A percentile compares a stretch with the other conserved stretches of the same genome.
These are phyloP conservation scores for Lepraria neglecta DNA, from an alignment of 495 filamentous ascomycete species.

Conservation along the genomic window DNA sequence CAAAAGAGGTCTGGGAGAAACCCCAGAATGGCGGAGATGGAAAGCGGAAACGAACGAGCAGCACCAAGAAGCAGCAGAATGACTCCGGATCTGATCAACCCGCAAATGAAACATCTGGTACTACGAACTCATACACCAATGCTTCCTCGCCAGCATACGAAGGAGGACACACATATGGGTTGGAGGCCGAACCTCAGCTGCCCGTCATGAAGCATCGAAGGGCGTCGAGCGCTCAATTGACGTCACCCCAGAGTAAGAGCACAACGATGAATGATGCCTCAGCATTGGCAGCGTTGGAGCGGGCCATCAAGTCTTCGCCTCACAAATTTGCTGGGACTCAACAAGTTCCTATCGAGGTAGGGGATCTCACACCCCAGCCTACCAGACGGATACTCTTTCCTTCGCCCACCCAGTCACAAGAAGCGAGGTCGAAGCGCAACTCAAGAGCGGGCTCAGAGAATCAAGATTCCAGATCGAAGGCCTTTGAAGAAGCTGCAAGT, in stretches of 20 bases:
- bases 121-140: conserved; percentile 14
- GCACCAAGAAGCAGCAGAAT: conserved; percentile 19
- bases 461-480: conserved; percentile 31
- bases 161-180: conserved; percentile 24
- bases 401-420: conserved; percentile 27
- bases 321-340: conserved; percentile 57
- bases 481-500: conserved; percentile 23
- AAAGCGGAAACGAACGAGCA: conserved; percentile 41
- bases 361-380: conserved; percentile 53
- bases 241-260: conserved; percentile 24
- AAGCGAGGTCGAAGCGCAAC: conserved; percentile 19
- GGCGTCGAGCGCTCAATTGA: conserved; percentile 30
- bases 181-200: conserved; percentile 31
- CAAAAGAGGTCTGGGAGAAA: conserved; percentile 75
- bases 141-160: conserved; percentile 25
- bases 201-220: conserved; percentile 29
- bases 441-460: conserved; percentile 25
- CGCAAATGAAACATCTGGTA: conserved; percentile 8
- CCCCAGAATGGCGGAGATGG: conserved; percentile 37
- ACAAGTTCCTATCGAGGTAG: conserved; percentile 59
- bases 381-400: conserved; percentile 78
- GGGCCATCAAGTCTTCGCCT: conserved; percentile 67
- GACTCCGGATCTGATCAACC: conserved; percentile 12
- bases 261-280: conserved; percentile 42
- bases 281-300: conserved; percentile 51